These are phyloP conservation scores for Mycena floridula DNA, from an alignment of 768 basidiomycete species.

Conservation along the genomic window DNA sequence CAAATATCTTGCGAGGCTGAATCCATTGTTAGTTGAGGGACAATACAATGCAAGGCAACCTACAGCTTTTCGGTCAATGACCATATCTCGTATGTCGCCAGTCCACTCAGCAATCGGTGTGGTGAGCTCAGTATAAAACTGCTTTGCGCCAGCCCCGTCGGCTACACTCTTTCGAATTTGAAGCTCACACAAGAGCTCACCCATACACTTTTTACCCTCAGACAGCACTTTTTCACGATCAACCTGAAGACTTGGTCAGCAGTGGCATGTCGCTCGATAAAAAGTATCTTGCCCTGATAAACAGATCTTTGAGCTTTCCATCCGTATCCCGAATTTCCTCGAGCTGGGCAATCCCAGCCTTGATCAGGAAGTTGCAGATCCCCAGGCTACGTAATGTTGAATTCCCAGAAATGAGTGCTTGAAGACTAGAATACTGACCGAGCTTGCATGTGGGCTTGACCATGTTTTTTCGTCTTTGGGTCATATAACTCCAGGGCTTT, in stretches of 20 bases:
- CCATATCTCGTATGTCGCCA: conserved; percentile 69
- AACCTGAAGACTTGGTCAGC: conserved; percentile 36
- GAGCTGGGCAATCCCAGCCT: conserved; percentile 61
- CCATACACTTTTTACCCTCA: conserved; percentile 60
- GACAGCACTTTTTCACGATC: conserved; percentile 64
- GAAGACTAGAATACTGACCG: too few species aligned
- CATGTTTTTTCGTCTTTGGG: conserved; percentile 74
- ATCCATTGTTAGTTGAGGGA: conserved; percentile 2
- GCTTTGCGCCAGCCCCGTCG: conserved; percentile 72
- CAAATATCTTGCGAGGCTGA: conserved; percentile 80
- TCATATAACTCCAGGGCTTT: conserved; percentile 81
- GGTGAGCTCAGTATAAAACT: conserved; percentile 77
- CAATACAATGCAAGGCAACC: conserved; percentile 14
- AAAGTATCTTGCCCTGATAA: conserved; percentile 48
- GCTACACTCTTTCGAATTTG: conserved; percentile 86
- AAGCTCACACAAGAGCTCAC: conserved; percentile 70
- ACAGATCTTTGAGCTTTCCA: conserved; percentile 61
- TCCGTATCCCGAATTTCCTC: conserved; percentile 57
- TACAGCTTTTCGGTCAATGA: conserved; percentile 74
- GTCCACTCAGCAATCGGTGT: conserved; percentile 68
- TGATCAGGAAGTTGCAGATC: conserved; percentile 75
- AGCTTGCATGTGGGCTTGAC: conserved; percentile 89
- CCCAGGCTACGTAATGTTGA: conserved; percentile 74
- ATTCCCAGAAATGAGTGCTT: too few species aligned
- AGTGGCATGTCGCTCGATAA: not conserved